Base-by-base conservation (phyloP, 306 rosid genomes). In the Leucaena leucocephala region DNA sequence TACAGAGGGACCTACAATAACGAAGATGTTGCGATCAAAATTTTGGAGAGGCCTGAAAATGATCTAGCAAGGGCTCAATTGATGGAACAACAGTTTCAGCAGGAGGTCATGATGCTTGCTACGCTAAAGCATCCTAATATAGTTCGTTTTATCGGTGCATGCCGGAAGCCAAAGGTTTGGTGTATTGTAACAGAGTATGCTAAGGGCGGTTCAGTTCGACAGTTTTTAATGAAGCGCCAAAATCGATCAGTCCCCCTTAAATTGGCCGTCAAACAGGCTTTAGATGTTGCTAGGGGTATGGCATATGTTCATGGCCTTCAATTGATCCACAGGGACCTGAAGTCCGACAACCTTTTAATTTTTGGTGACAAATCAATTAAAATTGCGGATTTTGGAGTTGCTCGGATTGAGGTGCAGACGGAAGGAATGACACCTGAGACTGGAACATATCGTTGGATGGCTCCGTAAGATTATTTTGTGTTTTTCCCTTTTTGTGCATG, bases 361-460 rank as follows among this genome's bases (percentile, higher is more conserved):
- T 49, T 49, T 49, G 55, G 55, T 49, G 55, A 49, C 55, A 49
- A 49, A 49, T 49, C 55, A 15, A 49, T 49, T 49, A 49, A 50
- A 16, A 50, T 50, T 50, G 58, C 58, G 0, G 58, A 50, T 21
- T 50, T 50, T 16, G 58, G 58, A 50, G 58, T 50, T 17, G 58
- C 58, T 15, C 58, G 58, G 22, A 50, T 50, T 50, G 58, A 50
- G 58, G 58, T 50, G 58, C 58, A 50, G 6, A 50, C 58, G 0
- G 58, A 50, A 50, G 58, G 58, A 50, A 50, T 50, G 58, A 50
- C 58, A 50, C 58, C 58, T 50, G 58, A 50, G 58, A 50, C 58
- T 16, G 58, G 58, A 16, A 50, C 58, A 50, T 50, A 50, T 17
- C 58, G 58, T 50, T 50, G 58, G 58, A 50, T 50, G 58, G 58